Evolutionary conservation across 148 eudicot genomes (phyloP).

Genomic region (Silene latifolia): DNA sequence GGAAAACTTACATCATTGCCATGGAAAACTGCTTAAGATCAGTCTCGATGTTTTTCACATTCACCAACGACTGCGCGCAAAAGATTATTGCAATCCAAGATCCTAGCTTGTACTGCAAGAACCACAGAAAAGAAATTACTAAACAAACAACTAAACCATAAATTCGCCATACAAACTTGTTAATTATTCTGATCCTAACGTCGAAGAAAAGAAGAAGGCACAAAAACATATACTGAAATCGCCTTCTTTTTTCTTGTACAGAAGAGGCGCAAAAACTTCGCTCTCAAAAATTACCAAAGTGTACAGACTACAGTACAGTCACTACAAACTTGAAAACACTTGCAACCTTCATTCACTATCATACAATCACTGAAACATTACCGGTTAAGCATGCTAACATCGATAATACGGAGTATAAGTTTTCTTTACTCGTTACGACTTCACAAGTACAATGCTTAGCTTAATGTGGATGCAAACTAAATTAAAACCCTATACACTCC

Average conservation of each 20-base stretch:
- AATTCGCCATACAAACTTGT: not conserved
- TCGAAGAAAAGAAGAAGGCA: not conserved
- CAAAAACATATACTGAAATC: not conserved
- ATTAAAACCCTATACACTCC: not conserved
- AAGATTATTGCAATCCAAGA: slow-evolving; percentile 91
- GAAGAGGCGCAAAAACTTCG: not conserved
- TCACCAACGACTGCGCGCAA: slow-evolving; percentile 79
- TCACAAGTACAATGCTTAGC: not conserved
- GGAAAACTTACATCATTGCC: slow-evolving; percentile 78
- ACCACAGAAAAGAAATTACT: not conserved
- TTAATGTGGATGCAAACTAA: not conserved
- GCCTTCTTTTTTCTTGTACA: not conserved
- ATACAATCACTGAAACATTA: not conserved
- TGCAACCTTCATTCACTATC: not conserved
- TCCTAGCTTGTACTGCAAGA: slow-evolving; percentile 77
- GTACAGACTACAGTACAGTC: not conserved
- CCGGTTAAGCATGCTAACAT: not conserved
- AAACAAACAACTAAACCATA: not conserved
- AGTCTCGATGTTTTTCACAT: slow-evolving; percentile 84
- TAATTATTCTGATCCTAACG: not conserved
- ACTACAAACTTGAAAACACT: not conserved
- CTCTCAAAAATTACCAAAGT: not conserved
- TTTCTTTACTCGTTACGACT: not conserved
- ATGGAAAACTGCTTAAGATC: slow-evolving; percentile 92
- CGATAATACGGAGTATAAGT: not conserved